Conservation (phyloP, 1,284 basidiomycete species). For the Ustilago hordei region DNA sequence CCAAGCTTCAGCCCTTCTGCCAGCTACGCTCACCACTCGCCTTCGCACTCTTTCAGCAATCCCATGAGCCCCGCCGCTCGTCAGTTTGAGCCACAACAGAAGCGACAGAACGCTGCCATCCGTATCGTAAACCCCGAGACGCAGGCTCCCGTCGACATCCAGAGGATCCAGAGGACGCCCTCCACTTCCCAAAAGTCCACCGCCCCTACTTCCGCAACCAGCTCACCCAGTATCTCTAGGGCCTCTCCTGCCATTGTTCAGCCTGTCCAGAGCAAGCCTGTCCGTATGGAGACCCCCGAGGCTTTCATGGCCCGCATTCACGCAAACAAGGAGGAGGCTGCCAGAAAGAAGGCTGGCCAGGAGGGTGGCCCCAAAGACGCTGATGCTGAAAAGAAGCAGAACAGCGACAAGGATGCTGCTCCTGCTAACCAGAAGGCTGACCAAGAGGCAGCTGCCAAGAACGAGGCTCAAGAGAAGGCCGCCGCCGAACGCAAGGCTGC, state of each 20-base stretch:
- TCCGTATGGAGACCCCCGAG: slow-evolving; percentile 61
- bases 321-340: slow-evolving; percentile 54
- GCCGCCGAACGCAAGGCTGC: slow-evolving; percentile 47
- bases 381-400: slow-evolving; percentile 34
- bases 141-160: slow-evolving; percentile 64
- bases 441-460: slow-evolving; percentile 41
- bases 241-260: slow-evolving; percentile 34
- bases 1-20: slow-evolving; percentile 46
- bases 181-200: slow-evolving; percentile 30
- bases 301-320: slow-evolving; percentile 62
- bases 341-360: slow-evolving; percentile 55
- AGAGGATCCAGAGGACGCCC: slow-evolving; percentile 51
- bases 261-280: slow-evolving; percentile 54
- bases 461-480: slow-evolving; percentile 40
- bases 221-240: slow-evolving; percentile 39
- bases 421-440: slow-evolving; percentile 51
- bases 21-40: slow-evolving; percentile 54
- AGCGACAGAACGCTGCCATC: slow-evolving; percentile 66
- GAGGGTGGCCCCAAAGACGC: slow-evolving; percentile 42
- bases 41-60: slow-evolving; percentile 62
- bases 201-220: slow-evolving; percentile 31
- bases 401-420: slow-evolving; percentile 44
- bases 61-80: slow-evolving; percentile 67
- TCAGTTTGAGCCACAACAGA: slow-evolving; percentile 66
- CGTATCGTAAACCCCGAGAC: slow-evolving; percentile 69